Evolutionary conservation across 768 basidiomycete genomes (phyloP).

Genomic region (Lentinula edodes): DNA sequence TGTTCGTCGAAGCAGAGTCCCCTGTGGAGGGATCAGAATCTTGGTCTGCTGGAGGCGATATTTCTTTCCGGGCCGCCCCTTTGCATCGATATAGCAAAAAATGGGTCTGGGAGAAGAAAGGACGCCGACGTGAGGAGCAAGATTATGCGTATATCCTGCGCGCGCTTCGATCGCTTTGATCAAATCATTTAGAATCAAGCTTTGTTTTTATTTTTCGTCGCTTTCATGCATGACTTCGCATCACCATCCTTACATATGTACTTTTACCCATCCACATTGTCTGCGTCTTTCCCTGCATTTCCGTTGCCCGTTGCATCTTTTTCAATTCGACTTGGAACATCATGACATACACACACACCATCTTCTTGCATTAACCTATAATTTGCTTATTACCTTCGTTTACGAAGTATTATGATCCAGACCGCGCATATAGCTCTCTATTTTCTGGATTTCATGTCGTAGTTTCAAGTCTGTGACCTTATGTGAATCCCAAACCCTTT

Average conservation of each 20-base stretch:
- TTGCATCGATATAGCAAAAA: constrained; percentile 21
- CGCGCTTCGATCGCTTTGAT: constrained; percentile 25
- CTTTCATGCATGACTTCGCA: neutral
- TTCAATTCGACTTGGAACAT: neutral
- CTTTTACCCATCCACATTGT: neutral
- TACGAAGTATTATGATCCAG: neutral
- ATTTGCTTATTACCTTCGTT: neutral
- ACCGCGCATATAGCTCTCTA: neutral
- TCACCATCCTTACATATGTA: neutral
- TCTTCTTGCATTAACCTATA: neutral
- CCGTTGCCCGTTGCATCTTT: neutral
- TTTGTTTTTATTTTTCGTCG: neutral
- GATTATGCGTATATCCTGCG: constrained; percentile 29
- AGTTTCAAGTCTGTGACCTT: neutral
- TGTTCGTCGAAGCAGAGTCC: neutral
- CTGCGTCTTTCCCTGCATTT: neutral
- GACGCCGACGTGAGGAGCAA: constrained; percentile 28
- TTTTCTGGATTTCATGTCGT: neutral
- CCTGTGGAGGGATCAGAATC: neutral
- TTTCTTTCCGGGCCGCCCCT: neutral
- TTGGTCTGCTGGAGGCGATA: neutral
- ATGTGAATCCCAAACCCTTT: neutral
- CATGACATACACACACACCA: neutral
- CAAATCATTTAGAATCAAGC: neutral
- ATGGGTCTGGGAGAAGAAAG: constrained; percentile 36